Evolutionary conservation across 2,329 filamentous ascomycete species (phyloP), one percentile per base, ranked within the genome.

Genomic region (Pyricularia grisea): DNA sequence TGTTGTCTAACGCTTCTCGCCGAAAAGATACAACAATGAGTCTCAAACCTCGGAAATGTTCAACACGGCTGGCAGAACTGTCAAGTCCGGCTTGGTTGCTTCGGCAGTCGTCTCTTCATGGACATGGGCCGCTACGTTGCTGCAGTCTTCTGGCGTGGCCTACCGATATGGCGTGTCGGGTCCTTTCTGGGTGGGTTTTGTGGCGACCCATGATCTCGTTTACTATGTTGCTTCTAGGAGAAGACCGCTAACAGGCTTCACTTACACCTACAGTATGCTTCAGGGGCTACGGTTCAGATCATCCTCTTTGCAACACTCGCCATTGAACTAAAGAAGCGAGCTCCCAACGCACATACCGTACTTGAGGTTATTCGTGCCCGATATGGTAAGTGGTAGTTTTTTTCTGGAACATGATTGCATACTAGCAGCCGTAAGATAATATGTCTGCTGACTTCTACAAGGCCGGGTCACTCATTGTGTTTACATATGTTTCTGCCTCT

Each of bases 31-130:
- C 73, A 82, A 82, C 69, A 73, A 76, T 67, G 93, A 95, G 77
- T 82, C 94, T 3, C 93, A 97, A 78, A 97, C 94, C 0, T 94
- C 91, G 0, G 93, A 97, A 80, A 95, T 93, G 87, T 97, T 97
- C 83, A 93, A 87, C 72, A 97, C 93, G 0, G 93, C 93, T 67
- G 93, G 93, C 23, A 85, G 94, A 71, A 93, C 92, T 1, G 92
- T 97, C 73, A 97, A 97, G 77, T 93, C 92, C 10, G 94, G 93
- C 63, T 84, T 97, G 17, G 92, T 97, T 0, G 92, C 92, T 12
- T 92, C 92, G 5, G 93, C 93, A 20, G 93, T 97, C n/a, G 92
- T 97, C 3, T 94, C 91, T 20, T 93, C 90, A 5, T 97, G 94
- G 93, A 97, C 93, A 0, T 97, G 93, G 93, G 93, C 92, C 0